Conservation (phyloP, 139 green algal species). For the Micractinium conductrix region DNA sequence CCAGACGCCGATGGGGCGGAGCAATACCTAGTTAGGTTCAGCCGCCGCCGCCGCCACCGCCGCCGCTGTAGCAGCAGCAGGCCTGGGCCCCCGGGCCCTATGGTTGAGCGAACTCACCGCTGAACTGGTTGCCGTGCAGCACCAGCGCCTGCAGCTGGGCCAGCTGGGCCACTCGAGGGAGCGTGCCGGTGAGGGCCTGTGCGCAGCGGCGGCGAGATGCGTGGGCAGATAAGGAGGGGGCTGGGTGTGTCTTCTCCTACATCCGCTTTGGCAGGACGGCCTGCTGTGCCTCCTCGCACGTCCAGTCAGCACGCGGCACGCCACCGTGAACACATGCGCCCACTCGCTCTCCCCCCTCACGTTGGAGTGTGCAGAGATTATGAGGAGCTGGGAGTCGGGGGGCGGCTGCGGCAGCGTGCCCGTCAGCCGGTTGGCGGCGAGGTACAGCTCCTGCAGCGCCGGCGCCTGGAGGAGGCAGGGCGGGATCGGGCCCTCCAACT, state of each 20-base stretch:
- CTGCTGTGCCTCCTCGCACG: too few species aligned
- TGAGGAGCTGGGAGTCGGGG: not conserved
- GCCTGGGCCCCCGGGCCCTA: too few species aligned
- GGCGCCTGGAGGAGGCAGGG: not conserved
- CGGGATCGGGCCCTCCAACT: not conserved
- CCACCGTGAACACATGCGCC: too few species aligned
- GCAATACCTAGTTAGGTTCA: too few species aligned
- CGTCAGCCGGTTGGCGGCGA: constrained; percentile 4
- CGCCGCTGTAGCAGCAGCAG: too few species aligned
- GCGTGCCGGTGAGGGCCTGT: constrained; percentile 5
- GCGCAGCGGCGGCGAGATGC: not conserved
- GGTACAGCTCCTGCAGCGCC: constrained; percentile 22
- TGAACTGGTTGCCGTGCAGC: constrained; percentile 18
- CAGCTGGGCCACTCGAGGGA: not conserved
- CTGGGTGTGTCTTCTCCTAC: too few species aligned
- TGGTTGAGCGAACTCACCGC: too few species aligned
- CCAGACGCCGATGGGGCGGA: too few species aligned
- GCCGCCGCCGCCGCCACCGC: too few species aligned
- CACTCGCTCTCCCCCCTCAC: too few species aligned
- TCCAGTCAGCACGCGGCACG: too few species aligned
- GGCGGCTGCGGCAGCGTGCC: constrained; percentile 6
- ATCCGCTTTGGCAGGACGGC: too few species aligned
- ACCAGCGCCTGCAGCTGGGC: constrained; percentile 20
- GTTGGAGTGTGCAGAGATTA: constrained; percentile 12
- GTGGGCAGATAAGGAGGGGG: not conserved